Conservation (phyloP, 2,329 filamentous ascomycete species). For the Fusarium clavum region DNA sequence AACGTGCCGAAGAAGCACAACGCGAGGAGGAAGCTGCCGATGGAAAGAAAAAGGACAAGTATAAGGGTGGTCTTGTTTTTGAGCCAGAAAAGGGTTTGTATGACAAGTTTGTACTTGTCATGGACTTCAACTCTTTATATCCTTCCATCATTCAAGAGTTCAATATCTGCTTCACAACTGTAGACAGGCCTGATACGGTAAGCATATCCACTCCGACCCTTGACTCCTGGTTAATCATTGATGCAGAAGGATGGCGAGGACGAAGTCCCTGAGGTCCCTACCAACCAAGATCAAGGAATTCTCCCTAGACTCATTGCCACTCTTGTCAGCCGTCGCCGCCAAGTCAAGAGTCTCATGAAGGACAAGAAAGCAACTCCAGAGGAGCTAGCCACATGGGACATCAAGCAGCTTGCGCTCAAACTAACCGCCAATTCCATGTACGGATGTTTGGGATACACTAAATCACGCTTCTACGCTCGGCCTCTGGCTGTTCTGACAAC, state of each 20-base stretch:
- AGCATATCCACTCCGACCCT: constrained; percentile 48
- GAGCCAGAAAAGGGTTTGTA: constrained; percentile 98
- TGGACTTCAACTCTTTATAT: constrained; percentile 99
- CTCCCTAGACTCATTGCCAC: constrained; percentile 91
- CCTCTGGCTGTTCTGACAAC: constrained; percentile 96
- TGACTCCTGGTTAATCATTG: constrained; percentile 45
- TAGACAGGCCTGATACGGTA: constrained; percentile 80
- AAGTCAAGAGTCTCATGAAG: constrained; percentile 98
- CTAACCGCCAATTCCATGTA: constrained; percentile 99
- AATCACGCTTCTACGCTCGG: constrained; percentile 96
- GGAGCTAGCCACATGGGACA: constrained; percentile 94
- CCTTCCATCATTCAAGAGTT: constrained; percentile 99
- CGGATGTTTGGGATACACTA: constrained; percentile 95
- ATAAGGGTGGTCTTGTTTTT: constrained; percentile 97
- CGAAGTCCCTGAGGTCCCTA: constrained; percentile 86
- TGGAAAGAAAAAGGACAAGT: constrained; percentile 98
- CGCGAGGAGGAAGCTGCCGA: constrained; percentile 75
- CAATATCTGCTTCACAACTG: constrained; percentile 99
- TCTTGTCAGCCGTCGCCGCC: constrained; percentile 85
- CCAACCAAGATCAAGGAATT: constrained; percentile 82
- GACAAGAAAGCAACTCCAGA: constrained; percentile 86
- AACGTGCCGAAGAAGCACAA: constrained; percentile 77
- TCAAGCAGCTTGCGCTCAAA: constrained; percentile 96
- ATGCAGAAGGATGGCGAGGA: constrained; percentile 78
- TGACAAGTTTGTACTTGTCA: constrained; percentile 97